Base-by-base conservation (phyloP, 495 filamentous ascomycete species). In the Tuber magnatum region DNA sequence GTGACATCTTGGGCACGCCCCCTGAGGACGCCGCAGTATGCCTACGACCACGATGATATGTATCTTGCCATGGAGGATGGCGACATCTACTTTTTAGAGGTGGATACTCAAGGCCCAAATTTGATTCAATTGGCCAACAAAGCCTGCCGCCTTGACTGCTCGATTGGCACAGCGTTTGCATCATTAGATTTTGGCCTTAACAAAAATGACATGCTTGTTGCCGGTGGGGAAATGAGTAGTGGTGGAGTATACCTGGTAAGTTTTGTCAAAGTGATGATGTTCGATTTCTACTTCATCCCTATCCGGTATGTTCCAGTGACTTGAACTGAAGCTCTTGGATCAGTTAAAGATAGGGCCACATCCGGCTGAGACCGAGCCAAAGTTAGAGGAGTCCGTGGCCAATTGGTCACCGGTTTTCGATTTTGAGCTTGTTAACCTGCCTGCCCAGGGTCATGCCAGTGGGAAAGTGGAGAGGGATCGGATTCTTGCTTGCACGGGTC, bases 321-420 rank as follows among this genome's bases (percentile, higher is more conserved):
- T 75, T 69, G 77, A 46, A 69, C 78, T 80, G 79, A 80, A 74
- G 73, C 79, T 76, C 79, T 80, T 78, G 74, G 79, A 80, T 72
- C 79, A 81, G 81, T 82, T 82, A 28, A 81, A 82, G 71, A 82
- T 82, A 75, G 75, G 78, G 73, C 78, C 81, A 69, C 76, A 77
- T 75, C 78, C 81, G 43, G 78, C 82, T 35, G 81, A 82, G 51
- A 78, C 78, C 35, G 80, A 82, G 46, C 85, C 88, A 56, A 83
- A 83, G 10, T 82, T 88, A 71, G 80, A 88, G 42, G 87, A 90
- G 72, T 86, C 85, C n/a, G 88, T 93, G 68, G 87, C 90, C 43
- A 97, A 94, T 81, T 97, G 94, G 94, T 88, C 92, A 0, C 93
- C 95, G 1, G 87, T 90, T 38, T 87, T 89, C 32, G 93, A 97